Base-by-base conservation (phyloP, 2,329 filamentous ascomycete genomes). In the Chrysoporthe cubensis region DNA sequence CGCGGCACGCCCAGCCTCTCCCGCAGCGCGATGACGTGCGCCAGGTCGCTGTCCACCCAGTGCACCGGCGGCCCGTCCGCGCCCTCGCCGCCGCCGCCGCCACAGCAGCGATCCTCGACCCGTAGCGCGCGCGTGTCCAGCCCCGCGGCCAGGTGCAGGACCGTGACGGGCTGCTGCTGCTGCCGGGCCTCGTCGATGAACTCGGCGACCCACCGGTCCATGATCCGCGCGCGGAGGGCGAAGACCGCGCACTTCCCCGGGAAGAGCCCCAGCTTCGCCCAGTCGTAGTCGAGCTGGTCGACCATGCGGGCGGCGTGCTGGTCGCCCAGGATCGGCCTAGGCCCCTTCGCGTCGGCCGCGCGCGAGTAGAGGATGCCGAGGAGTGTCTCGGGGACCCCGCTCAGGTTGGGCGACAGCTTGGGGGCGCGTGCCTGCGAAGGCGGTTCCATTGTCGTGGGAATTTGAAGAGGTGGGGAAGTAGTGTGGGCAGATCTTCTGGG, bases 121-220 rank as follows among this genome's bases (percentile, higher is more conserved):
- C 69, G 66, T 42, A 69, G 16, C 21, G 67, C 67, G 37, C 69
- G 69, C 16, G 67, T 68, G 44, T 71, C 69, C 32, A 71, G 50
- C 3, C 69, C 69, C 3, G 60, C 64, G 16, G 69, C 69, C 13
- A 71, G 65, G 14, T 71, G 69, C 18, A 71, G 58, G 21, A 71
- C 59, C 56, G 69, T 70, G n/a, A 68, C 63, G 11, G 62, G 37
- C n/a, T 52, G n/a, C 8, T 44, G 43, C 37, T 65, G 42, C 26
- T 21, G 26, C 50, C 48, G 50, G 1, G 68, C 62, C 26, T 65
- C 50, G 8, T 48, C 48, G 37, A 71, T 34, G 32, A 68, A 68
- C 2, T 64, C 57, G 32, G 14, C 60, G 7, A 58, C 42, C 64
- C 65, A 71, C 13, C 57, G 67, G 26, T 71, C 69, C 1, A 71